These are phyloP conservation scores for Lagenidium sp. DNA, from an alignment of 352 stramenopile species.

Conservation along the genomic window DNA sequence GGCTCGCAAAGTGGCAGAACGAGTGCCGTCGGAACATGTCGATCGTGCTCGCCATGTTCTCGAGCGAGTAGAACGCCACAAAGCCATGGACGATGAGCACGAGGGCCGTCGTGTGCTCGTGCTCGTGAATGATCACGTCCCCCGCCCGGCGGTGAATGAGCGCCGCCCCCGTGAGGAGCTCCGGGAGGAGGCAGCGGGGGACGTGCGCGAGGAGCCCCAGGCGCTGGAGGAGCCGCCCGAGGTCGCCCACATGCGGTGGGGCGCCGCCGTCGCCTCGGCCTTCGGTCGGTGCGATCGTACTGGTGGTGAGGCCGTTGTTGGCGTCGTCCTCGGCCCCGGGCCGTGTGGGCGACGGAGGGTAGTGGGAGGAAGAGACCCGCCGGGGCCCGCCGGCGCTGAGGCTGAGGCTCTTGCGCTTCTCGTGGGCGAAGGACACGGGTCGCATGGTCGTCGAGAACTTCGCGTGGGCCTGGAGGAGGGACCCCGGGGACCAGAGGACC, in stretches of 20 bases:
- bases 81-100: constrained; percentile 44
- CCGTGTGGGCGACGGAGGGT: too few species aligned
- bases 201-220: constrained; percentile 26
- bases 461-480: constrained; percentile 18
- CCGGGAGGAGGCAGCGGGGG: constrained; percentile 26
- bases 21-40: constrained; percentile 58
- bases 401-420: constrained; percentile 14
- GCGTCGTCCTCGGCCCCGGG: neutral
- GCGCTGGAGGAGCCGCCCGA: constrained; percentile 25
- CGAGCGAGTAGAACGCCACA: constrained; percentile 49
- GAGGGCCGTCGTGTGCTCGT: constrained; percentile 19
- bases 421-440: neutral
- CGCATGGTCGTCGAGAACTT: neutral
- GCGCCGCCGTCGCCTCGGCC: too few species aligned
- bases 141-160: constrained; percentile 31
- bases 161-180: constrained; percentile 21
- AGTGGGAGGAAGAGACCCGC: too few species aligned
- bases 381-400: neutral
- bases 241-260: constrained; percentile 12
- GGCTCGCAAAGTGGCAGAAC: constrained; percentile 34
- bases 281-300: too few species aligned
- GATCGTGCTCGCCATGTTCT: constrained; percentile 37
- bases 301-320: neutral
- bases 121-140: constrained; percentile 48
- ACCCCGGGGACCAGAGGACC: constrained; percentile 28